These are phyloP conservation scores for Lasiosphaeria miniovina DNA, from an alignment of 495 filamentous ascomycete species.

Conservation along the genomic window DNA sequence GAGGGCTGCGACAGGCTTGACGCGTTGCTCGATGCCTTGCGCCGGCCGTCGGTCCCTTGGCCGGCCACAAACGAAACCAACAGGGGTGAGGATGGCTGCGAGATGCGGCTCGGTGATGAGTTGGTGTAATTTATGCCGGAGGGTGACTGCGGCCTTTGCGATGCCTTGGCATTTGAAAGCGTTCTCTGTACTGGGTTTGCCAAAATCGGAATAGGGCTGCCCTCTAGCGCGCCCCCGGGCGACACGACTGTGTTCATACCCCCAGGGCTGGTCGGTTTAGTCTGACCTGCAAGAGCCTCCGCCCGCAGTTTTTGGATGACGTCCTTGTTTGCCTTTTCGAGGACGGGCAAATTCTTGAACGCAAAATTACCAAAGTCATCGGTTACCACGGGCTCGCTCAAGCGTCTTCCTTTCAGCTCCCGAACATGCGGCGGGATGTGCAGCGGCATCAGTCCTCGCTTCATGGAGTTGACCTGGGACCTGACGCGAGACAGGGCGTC, in stretches of 20 bases:
- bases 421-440: slow-evolving; percentile 96
- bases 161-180: slow-evolving; percentile 70
- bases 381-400: slow-evolving; percentile 82
- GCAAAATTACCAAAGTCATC: slow-evolving; percentile 97
- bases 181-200: slow-evolving; percentile 77
- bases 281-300: slow-evolving; percentile 73
- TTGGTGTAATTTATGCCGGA: slow-evolving; percentile 74
- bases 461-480: slow-evolving; percentile 72
- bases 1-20: slow-evolving; percentile 81
- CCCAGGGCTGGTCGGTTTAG: slow-evolving; percentile 45
- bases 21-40: slow-evolving; percentile 79
- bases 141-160: slow-evolving; percentile 79
- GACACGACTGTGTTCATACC: slow-evolving; percentile 39
- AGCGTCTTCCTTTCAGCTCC: slow-evolving; percentile 75
- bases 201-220: slow-evolving; percentile 76
- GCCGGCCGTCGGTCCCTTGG: slow-evolving; percentile 41
- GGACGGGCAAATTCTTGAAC: slow-evolving; percentile 94
- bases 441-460: slow-evolving; percentile 87
- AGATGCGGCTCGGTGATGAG: slow-evolving; percentile 80
- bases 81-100: slow-evolving; percentile 91
- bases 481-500: slow-evolving; percentile 90
- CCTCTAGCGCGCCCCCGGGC: slow-evolving; percentile 67
- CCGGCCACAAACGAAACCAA: slow-evolving; percentile 89
- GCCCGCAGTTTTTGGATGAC: slow-evolving; percentile 92
- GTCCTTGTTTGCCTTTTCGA: slow-evolving; percentile 98